Conservation (phyloP, 2,329 filamentous ascomycete species). For the Colletotrichum sp. region DNA sequence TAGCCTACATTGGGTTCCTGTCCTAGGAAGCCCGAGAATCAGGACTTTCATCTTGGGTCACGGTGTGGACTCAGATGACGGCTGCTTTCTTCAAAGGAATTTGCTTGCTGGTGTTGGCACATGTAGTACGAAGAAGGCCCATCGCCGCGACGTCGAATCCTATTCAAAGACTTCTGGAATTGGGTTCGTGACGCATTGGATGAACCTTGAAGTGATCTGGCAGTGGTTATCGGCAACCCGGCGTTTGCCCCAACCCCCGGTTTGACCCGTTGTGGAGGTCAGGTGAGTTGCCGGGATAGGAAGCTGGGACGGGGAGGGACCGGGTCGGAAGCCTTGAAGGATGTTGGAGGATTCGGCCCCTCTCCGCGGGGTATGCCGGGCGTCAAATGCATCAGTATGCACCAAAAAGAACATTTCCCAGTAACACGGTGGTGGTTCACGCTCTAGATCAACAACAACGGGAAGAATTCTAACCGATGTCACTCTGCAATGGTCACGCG, state of each 20-base stretch:
- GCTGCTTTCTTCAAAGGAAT: background rate
- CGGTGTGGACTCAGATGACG: too few relatives aligned
- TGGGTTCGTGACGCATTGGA: background rate
- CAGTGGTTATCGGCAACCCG: background rate
- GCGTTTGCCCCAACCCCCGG: background rate
- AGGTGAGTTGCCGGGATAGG: background rate
- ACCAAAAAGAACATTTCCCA: background rate
- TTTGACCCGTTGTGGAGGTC: background rate
- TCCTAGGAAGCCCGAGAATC: conserved; percentile 34
- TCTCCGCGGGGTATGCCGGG: background rate
- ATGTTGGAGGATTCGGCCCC: background rate
- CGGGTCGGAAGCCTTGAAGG: background rate
- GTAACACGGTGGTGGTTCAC: background rate
- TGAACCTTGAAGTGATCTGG: background rate
- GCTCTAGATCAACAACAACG: accelerated
- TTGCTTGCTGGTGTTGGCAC: background rate
- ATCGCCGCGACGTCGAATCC: background rate
- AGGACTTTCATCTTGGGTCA: conserved; percentile 36
- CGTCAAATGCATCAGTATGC: too few relatives aligned
- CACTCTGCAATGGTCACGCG: background rate
- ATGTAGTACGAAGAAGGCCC: background rate
- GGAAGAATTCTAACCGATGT: accelerated
- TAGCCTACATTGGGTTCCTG: conserved; percentile 35
- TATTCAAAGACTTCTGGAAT: background rate
- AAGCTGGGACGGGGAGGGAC: background rate